Conservation (phyloP, 2,329 filamentous ascomycete genomes). For the Botryotinia narcissicola region DNA sequence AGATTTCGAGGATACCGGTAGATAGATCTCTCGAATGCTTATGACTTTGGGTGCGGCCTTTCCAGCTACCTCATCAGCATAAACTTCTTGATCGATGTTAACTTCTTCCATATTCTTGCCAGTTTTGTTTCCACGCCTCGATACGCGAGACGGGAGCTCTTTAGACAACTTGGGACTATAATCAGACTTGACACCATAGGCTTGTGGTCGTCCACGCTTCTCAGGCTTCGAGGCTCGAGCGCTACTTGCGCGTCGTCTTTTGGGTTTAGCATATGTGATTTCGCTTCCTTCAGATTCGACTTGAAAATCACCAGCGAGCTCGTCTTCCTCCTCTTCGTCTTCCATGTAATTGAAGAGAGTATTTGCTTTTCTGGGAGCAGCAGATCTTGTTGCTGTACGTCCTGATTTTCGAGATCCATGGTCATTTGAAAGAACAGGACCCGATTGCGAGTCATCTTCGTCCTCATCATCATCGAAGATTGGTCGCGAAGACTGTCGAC, state of each 20-base stretch:
- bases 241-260: slow-evolving; percentile 9
- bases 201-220: slow-evolving; percentile 21
- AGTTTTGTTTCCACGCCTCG: slow-evolving; percentile 37
- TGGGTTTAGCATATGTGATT: slow-evolving; percentile 49
- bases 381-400: slow-evolving; percentile 29
- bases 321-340: slow-evolving; percentile 30
- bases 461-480: slow-evolving; percentile 22
- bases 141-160: slow-evolving; percentile 37
- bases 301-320: slow-evolving; percentile 27
- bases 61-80: slow-evolving; percentile 48
- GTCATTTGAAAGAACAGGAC: neutral
- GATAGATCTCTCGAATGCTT: slow-evolving; percentile 73
- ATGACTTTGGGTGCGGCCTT: slow-evolving; percentile 52
- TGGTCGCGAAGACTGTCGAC: slow-evolving; percentile 22
- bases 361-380: slow-evolving; percentile 20
- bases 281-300: slow-evolving; percentile 47
- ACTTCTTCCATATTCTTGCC: slow-evolving; percentile 46
- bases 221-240: slow-evolving; percentile 18
- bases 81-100: slow-evolving; percentile 51
- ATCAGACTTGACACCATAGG: neutral
- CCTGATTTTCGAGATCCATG: slow-evolving; percentile 21
- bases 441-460: slow-evolving; percentile 17
- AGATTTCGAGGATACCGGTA: slow-evolving; percentile 56
- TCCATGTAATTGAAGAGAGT: slow-evolving; percentile 16
- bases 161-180: slow-evolving; percentile 24